Conservation (phyloP, 352 stramenopile genomes). For the Phytophthora sojae region DNA sequence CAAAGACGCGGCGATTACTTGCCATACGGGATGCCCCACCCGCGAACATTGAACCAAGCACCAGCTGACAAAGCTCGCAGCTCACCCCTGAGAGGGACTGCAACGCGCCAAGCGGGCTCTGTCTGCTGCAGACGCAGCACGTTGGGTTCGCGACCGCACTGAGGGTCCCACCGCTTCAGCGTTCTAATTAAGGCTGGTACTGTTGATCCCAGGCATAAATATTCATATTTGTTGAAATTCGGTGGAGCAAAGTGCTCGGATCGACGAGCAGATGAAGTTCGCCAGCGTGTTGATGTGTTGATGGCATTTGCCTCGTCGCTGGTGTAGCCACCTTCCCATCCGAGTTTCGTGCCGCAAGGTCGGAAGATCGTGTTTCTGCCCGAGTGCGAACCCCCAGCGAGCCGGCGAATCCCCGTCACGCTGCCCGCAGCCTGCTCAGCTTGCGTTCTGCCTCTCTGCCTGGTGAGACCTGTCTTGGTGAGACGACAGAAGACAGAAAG, state of each 20-base stretch:
- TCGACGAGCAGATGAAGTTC: neutral
- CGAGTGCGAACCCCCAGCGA: slow-evolving; percentile 25
- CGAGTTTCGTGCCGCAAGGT: slow-evolving; percentile 22
- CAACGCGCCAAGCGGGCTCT: slow-evolving; percentile 10
- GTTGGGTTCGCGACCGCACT: neutral
- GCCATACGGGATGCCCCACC: slow-evolving; percentile 1
- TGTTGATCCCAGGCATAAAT: slow-evolving; percentile 4
- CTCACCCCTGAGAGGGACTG: slow-evolving; percentile 5
- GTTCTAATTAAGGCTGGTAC: neutral
- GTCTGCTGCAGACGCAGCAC: slow-evolving; percentile 14
- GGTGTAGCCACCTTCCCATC: slow-evolving; percentile 41
- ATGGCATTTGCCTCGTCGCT: slow-evolving; percentile 32
- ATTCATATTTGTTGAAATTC: slow-evolving; percentile 15
- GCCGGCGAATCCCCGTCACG: slow-evolving; percentile 26
- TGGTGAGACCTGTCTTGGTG: slow-evolving; percentile 32
- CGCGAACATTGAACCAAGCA: slow-evolving; percentile 6
- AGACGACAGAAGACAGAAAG: slow-evolving; percentile 24
- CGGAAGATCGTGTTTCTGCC: slow-evolving; percentile 39
- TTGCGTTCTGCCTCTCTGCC: slow-evolving; percentile 19
- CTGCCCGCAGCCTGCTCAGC: slow-evolving; percentile 8
- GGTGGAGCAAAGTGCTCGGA: slow-evolving; percentile 10
- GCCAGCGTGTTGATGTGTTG: slow-evolving; percentile 7
- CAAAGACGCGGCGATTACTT: slow-evolving; percentile 9
- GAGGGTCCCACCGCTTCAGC: neutral
- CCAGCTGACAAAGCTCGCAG: neutral